Conservation (phyloP, 768 basidiomycete genomes). For the Leccinum uliginosum region DNA sequence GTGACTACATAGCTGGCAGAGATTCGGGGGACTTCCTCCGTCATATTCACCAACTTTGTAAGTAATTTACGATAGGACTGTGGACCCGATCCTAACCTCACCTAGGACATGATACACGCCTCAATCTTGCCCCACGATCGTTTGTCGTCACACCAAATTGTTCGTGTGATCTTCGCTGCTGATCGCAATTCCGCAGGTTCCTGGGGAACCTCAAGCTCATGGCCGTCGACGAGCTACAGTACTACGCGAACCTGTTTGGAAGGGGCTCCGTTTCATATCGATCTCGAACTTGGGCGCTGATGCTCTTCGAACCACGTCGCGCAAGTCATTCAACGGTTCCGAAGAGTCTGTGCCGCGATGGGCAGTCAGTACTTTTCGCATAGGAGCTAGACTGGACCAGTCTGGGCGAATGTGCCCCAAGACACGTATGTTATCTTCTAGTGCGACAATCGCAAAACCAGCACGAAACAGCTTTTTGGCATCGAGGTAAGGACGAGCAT, state of each 20-base stretch:
- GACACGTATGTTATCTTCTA: conserved; percentile 59
- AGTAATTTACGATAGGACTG: conserved; percentile 11
- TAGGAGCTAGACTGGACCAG: background rate
- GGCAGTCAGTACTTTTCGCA: conserved; percentile 51
- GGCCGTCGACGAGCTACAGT: conserved; percentile 84
- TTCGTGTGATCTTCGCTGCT: background rate
- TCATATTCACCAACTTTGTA: conserved; percentile 89
- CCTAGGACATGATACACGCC: conserved; percentile 79
- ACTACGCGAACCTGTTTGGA: conserved; percentile 76
- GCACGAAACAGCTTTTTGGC: conserved; percentile 60
- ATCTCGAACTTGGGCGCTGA: background rate
- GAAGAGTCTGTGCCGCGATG: conserved; percentile 70
- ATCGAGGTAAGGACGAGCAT: conserved; percentile 35
- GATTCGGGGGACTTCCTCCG: conserved; percentile 68
- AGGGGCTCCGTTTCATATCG: conserved; percentile 41
- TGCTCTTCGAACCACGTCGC: conserved; percentile 63
- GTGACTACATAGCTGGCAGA: conserved; percentile 31
- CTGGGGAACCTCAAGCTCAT: conserved; percentile 72
- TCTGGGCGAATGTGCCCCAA: conserved; percentile 10
- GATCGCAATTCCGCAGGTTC: conserved; percentile 44
- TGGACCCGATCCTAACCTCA: background rate
- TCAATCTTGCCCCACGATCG: conserved; percentile 79
- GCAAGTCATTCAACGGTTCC: conserved; percentile 68
- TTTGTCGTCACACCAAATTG: conserved; percentile 20
- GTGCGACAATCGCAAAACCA: conserved; percentile 82